Base-by-base conservation (phyloP, 1,139 yeast species). In the Taphrina deformans region DNA sequence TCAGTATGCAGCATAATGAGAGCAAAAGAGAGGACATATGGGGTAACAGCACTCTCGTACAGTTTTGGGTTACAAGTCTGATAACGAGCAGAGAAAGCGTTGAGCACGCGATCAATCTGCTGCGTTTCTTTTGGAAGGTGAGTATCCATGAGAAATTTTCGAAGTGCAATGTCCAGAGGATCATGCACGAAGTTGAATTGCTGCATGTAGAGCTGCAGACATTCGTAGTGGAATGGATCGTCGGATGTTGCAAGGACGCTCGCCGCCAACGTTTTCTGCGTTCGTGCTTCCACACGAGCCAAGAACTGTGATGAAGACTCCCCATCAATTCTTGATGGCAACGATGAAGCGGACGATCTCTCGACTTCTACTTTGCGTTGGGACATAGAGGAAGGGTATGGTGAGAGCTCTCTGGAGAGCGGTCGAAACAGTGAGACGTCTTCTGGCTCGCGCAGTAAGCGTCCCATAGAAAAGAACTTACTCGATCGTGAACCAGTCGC, bases 1-100 rank as follows among this genome's bases (percentile, higher is more conserved):
- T 86, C 91, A 0, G 92, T 87, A 71, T 87, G 91, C 38, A 87
- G 76, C 79, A 87, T 83, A 62, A 87, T 78, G 51, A 87, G 73
- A 1, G 89, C 84, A 71, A 84, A 87, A 0, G 84, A 79, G 9
- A 85, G 72, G 59, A 85, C 80, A 70, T 85, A 85, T 2, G 86
- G 79, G 18, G 78, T 80, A 66, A 85, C 89, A 5, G 78, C 77
- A 18, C 68, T 75, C 63, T 72, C 64, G 51, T 77, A 80, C 2
- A 79, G 66, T 3, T 71, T 71, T 0, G 77, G 77, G 67, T 82
- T 80, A 65, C 79, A 77, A 58, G 75, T 73, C 64, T 77, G 75
- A 71, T 79, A 86, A 21, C 81, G 77, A 33, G 72, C 72, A 6
- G 87, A 81, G 74, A 86, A 85, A 29, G 80, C 79, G 62, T 81